Evolutionary conservation across 2,329 filamentous ascomycete species (phyloP), one percentile per base, ranked within the genome.

Genomic region (Monosporascus sp.): DNA sequence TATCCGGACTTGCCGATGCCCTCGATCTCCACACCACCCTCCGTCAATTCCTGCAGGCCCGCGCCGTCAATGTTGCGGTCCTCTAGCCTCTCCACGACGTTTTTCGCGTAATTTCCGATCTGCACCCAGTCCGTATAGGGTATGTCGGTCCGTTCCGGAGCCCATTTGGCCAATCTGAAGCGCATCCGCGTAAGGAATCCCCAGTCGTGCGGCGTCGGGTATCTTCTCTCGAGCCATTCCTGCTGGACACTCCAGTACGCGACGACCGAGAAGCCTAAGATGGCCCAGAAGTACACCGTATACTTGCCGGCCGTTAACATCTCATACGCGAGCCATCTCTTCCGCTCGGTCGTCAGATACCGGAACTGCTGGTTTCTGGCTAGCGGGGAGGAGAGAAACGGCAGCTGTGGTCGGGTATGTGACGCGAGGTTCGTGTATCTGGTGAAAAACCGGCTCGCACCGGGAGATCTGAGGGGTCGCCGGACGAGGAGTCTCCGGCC

Each of bases 171-270:
- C 49, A 81, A 79, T 41, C 90, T 81, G 56, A 89, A 78, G 39
- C 79, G 76, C 70, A 87, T 82, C 24, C 90, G 78, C 46, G 87
- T 89, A 58, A 83, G 72, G 68, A 84, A 87, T 0, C 75, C 75
- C 90, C 92, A 97, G 67, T 96, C 92, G 25, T 82, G 80, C 1
- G 93, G 92, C 1, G 90, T 92, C 0, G 91, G 91, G 66, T 86
- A 89, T 50, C 81, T 76, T 47, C 86, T 80, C 72, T 97, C 91
- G 45, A 89, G 75, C 55, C 79, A 75, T 69, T 96, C 90, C 63
- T 92, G 86, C 64, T 87, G 78, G 37, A 90, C 66, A 17, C 85
- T 85, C 57, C 84, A 82, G 58, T 80, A 79, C 39, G 85, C 81
- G 9, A 88, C 73, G 39, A 82, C 73, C 43, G 84, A 70, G 54